phyloP scores from a whole-genome alignment of 73 alveolate species.

The Uronychia binucleata region DNA sequence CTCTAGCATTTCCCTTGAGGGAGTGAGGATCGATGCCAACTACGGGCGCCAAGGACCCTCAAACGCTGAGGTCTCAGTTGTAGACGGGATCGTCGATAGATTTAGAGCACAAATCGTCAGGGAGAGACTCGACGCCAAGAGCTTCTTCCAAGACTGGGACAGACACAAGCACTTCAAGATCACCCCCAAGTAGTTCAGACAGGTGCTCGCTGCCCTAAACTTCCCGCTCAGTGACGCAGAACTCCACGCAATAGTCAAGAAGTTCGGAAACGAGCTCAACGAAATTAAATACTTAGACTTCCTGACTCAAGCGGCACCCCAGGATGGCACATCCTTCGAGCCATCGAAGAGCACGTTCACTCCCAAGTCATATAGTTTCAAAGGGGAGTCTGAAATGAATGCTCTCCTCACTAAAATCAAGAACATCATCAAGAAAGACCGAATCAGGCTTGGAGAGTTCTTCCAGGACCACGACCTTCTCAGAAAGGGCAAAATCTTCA shows the following conservation, averaged over 20 bases:
- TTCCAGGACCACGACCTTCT: constrained; percentile 87
- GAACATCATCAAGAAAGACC: constrained; percentile 71
- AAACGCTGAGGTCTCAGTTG: constrained; percentile 68
- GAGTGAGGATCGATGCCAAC: constrained; percentile 72
- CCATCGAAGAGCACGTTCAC: constrained; percentile 43
- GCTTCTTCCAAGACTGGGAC: constrained; percentile 88
- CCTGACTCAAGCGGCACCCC: constrained; percentile 73
- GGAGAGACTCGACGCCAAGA: constrained; percentile 81
- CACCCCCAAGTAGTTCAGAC: constrained; percentile 81
- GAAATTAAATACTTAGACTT: constrained; percentile 77
- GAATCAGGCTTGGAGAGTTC: constrained; percentile 84
- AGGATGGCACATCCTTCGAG: constrained; percentile 31
- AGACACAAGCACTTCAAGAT: constrained; percentile 76
- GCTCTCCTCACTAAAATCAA: constrained; percentile 74
- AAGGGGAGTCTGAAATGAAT: constrained; percentile 51
- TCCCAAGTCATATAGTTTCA: constrained; percentile 36
- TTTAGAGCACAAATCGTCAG: constrained; percentile 70
- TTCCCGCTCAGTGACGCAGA: constrained; percentile 74
- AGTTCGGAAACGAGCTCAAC: constrained; percentile 77
- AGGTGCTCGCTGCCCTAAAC: constrained; percentile 77
- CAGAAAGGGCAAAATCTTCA: constrained; percentile 90
- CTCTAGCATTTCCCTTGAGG: constrained; percentile 68
- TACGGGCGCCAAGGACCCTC: constrained; percentile 78
- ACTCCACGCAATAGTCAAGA: constrained; percentile 71
- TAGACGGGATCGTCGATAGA: constrained; percentile 61